Evolutionary conservation across 2,329 filamentous ascomycete species (phyloP).

Genomic region (Neopestalotiopsis sp.): DNA sequence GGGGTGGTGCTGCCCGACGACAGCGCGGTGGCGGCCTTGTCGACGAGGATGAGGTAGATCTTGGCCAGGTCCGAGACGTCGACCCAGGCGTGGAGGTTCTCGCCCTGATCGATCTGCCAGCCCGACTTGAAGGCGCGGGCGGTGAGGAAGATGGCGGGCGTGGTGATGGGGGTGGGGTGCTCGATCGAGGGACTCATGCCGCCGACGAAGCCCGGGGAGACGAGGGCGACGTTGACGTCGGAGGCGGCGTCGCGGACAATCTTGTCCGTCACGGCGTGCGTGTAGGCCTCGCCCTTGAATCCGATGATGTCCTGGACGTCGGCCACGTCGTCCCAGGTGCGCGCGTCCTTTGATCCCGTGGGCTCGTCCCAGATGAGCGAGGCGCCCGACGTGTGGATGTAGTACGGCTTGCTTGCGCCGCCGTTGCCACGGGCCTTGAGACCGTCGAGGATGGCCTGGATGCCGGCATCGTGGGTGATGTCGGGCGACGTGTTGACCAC

Average conservation of each 20-base stretch:
- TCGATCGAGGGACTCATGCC: conserved; percentile 26
- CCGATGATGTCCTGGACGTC: conserved; percentile 23
- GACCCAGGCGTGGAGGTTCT: conserved; percentile 24
- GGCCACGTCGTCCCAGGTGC: conserved; percentile 27
- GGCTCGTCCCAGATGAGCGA: conserved; percentile 27
- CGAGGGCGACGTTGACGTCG: conserved; percentile 27
- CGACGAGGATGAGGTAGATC: conserved; percentile 24
- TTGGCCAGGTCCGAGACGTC: conserved; percentile 26
- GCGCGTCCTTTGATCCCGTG: conserved; percentile 18
- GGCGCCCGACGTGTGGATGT: conserved; percentile 28
- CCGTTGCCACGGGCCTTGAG: conserved; percentile 9
- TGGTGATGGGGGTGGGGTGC: conserved; percentile 27
- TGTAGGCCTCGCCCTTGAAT: conserved; percentile 21
- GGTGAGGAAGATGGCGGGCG: conserved; percentile 22
- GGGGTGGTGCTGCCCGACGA: too few species aligned
- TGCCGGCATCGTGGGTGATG: conserved; percentile 24
- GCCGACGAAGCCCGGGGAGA: conserved; percentile 27
- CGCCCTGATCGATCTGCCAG: conserved; percentile 26
- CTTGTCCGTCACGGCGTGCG: conserved; percentile 27
- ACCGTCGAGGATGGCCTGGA: conserved; percentile 21
- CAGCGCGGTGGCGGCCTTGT: conserved; percentile 20
- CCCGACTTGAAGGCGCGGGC: conserved; percentile 24
- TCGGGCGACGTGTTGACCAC: conserved; percentile 28
- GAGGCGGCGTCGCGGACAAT: conserved; percentile 21
- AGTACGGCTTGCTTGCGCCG: conserved; percentile 16